These are phyloP conservation scores for Xanthoconium purpureum DNA, from an alignment of 768 basidiomycete species.

Conservation along the genomic window DNA sequence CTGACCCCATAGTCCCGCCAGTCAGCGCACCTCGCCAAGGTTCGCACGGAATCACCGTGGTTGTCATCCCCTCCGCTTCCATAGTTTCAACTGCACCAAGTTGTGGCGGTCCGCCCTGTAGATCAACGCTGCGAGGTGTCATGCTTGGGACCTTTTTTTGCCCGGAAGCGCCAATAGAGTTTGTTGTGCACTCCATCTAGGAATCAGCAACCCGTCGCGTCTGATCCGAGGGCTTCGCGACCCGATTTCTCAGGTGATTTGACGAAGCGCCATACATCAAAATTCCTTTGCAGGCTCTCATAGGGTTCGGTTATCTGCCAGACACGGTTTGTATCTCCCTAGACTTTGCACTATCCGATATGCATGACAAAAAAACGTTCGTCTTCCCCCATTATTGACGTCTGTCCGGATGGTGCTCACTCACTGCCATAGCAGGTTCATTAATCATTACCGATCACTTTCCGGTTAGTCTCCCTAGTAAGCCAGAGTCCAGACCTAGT, in stretches of 20 bases:
- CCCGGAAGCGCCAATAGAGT: neutral
- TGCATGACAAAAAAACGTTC: neutral
- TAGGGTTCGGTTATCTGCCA: neutral
- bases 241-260: slow-evolving; percentile 5
- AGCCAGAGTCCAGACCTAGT: too few species aligned
- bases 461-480: too few species aligned
- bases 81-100: neutral
- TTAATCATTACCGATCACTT: too few species aligned
- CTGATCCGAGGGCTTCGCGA: slow-evolving; percentile 22
- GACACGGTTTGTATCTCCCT: neutral
- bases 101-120: neutral
- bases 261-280: neutral
- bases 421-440: too few species aligned
- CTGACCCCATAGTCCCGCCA: neutral
- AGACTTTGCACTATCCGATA: neutral
- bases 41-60: neutral
- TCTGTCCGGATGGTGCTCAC: too few species aligned
- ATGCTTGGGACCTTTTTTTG: neutral
- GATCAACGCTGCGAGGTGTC: neutral
- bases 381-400: neutral
- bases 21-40: neutral
- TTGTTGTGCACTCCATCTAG: neutral
- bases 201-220: slow-evolving; percentile 1
- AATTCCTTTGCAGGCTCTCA: neutral
- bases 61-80: neutral